A percentile compares a stretch with the other conserved stretches of the same genome.
Evolutionary conservation across 495 filamentous ascomycete species (phyloP).

Genomic region (Letharia lupina): DNA sequence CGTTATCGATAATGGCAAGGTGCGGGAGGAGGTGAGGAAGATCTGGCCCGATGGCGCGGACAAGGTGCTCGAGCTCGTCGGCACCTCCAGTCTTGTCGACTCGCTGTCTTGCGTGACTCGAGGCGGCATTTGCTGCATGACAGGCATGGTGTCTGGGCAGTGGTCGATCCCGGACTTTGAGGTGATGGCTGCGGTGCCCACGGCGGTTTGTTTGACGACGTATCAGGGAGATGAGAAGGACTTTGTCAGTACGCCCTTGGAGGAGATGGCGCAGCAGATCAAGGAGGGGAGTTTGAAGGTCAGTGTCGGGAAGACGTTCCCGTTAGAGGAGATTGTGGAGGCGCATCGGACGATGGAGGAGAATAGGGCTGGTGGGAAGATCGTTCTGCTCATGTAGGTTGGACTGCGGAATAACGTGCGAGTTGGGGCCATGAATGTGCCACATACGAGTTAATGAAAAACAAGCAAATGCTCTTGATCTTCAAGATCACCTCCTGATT

Average conservation of each 20-base stretch:
- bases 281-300: constrained; percentile 35
- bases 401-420: not conserved
- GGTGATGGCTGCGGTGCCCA: constrained; percentile 41
- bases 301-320: constrained; percentile 39
- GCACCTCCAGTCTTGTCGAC: constrained; percentile 35
- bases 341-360: constrained; percentile 39
- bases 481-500: not conserved
- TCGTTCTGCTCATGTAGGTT: constrained; percentile 29
- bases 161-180: constrained; percentile 39
- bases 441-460: not conserved
- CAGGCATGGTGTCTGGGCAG: constrained; percentile 43
- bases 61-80: constrained; percentile 44
- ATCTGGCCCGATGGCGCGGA: constrained; percentile 33
- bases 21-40: constrained; percentile 33
- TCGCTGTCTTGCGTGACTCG: constrained; percentile 34
- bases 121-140: constrained; percentile 42
- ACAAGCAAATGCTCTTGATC: not conserved
- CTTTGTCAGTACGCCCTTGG: constrained; percentile 41
- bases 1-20: constrained; percentile 34
- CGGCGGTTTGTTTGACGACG: constrained; percentile 36
- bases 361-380: constrained; percentile 34
- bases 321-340: constrained; percentile 43
- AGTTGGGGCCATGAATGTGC: not conserved
- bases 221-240: constrained; percentile 38
- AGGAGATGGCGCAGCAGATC: constrained; percentile 35